Evolutionary conservation across 2,329 filamentous ascomycete species (phyloP), one percentile per base, ranked within the genome.

Genomic region (Penicillium sp.): DNA sequence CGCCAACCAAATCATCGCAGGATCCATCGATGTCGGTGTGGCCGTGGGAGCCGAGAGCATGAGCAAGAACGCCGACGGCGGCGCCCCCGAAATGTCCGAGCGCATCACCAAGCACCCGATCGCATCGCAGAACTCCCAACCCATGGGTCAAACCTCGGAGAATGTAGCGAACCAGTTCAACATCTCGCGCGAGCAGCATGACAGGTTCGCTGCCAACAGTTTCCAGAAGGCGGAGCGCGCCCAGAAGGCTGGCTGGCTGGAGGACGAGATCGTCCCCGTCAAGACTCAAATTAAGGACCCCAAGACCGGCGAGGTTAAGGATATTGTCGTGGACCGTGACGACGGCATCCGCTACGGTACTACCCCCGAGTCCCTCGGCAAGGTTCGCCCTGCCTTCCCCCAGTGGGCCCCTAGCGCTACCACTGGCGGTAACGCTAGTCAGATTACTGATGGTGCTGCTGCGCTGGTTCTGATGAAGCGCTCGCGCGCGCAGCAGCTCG

Each of bases 11-110:
- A 97, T 97, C 78, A 85, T 83, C 65, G 73, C 85, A 13, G 92
- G 92, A 68, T 95, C 94, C 83, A 97, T 97, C 70, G 92, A 96
- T 68, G 77, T 97, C 54, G 92, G 92, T 64, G 85, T 97, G 63
- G 92, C 91, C 55, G 90, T 92, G 8, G 92, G 92, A 64, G 91
- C 94, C 10, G 92, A 97, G 84, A 93, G 89, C 79, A 97, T 97
- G 92, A 90, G 85, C 72, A 82, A 82, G 54, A 89, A 95, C 70
- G 93, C 96, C 72, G 92, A 92, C 39, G 89, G 90, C 26, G 80
- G 79, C 26, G 91, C 92, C 56, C 83, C 87, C 56, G 90, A 95
- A 74, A 93, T 96, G 82, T 92, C 89, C 24, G 87, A 92, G 52
- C 81, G 88, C 51, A 85, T 97, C 64, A 86, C 92, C 69, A 80